These are phyloP conservation scores for Phytophthora ohioensis DNA, from an alignment of 352 stramenopile species.

Conservation along the genomic window DNA sequence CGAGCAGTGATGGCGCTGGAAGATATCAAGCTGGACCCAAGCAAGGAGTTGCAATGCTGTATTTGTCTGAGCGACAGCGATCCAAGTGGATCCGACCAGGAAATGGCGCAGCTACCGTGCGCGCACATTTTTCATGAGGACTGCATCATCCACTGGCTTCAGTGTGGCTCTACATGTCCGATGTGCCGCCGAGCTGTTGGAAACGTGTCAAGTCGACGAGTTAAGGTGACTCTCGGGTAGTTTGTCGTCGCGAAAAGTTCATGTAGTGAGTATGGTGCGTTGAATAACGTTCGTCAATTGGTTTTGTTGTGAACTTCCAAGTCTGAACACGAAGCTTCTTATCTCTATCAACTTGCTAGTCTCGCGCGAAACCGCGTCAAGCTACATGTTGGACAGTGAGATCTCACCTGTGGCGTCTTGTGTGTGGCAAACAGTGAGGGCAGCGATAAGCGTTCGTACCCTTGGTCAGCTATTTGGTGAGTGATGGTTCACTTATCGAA, in stretches of 20 bases:
- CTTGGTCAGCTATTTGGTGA: constrained; percentile 1
- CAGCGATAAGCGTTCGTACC: too few relatives aligned
- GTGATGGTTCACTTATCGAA: constrained; percentile 18
- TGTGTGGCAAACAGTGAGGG: too few relatives aligned
- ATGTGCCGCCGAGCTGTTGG: constrained; percentile 46
- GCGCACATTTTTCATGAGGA: constrained; percentile 64
- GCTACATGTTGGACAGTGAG: too few relatives aligned
- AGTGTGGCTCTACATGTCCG: constrained; percentile 57
- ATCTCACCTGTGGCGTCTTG: too few relatives aligned
- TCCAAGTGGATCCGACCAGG: constrained; percentile 11
- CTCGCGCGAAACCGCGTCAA: too few relatives aligned
- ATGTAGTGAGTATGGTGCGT: not conserved
- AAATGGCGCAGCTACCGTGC: constrained; percentile 54
- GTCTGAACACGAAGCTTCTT: not conserved
- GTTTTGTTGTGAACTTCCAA: constrained; percentile 5
- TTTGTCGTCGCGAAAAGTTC: constrained; percentile 5
- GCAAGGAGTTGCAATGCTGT: constrained; percentile 20
- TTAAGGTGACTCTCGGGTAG: constrained; percentile 17
- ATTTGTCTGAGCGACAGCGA: constrained; percentile 33
- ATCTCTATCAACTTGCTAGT: not conserved
- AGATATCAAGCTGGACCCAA: constrained; percentile 7
- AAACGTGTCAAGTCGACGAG: constrained; percentile 18
- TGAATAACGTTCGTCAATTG: constrained; percentile 18
- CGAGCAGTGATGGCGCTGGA: constrained; percentile 29
- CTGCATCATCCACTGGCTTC: constrained; percentile 71